Evolutionary conservation across 257 asterid genomes (phyloP).

Genomic region (Lycium barbarum): DNA sequence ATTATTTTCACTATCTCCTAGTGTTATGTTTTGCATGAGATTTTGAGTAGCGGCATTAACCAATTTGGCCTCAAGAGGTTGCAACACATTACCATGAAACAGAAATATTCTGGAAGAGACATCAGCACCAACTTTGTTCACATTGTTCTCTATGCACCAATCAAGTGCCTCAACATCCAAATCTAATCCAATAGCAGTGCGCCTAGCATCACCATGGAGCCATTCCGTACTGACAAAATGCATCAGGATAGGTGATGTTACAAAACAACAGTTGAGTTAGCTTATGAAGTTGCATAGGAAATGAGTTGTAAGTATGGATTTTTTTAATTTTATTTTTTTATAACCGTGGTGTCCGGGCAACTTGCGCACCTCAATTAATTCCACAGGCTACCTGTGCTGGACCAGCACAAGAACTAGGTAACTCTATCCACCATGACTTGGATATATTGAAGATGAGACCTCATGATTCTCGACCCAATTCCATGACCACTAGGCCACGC

Average conservation of each 20-base stretch:
- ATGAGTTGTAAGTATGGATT: neutral
- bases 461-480: neutral
- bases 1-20: slow-evolving; percentile 47
- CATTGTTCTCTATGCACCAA: slow-evolving; percentile 85
- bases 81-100: slow-evolving; percentile 90
- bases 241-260: slow-evolving; percentile 35
- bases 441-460: neutral
- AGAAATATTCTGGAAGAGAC: slow-evolving; percentile 68
- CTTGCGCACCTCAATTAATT: neutral
- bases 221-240: slow-evolving; percentile 75
- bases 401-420: neutral
- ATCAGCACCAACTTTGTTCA: slow-evolving; percentile 80
- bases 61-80: slow-evolving; percentile 72
- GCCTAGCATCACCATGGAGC: slow-evolving; percentile 84
- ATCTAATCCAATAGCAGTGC: slow-evolving; percentile 95
- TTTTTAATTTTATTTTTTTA: neutral
- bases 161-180: slow-evolving; percentile 84
- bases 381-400: neutral
- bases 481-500: neutral
- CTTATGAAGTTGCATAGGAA: neutral
- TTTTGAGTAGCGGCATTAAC: slow-evolving; percentile 52
- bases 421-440: neutral
- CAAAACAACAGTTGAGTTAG: neutral
- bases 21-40: slow-evolving; percentile 43
- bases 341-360: neutral